A percentile compares a stretch with the other conserved stretches of the same genome.
Conservation (phyloP, 1,139 yeast genomes). For the Yamadazyma aaseri region DNA sequence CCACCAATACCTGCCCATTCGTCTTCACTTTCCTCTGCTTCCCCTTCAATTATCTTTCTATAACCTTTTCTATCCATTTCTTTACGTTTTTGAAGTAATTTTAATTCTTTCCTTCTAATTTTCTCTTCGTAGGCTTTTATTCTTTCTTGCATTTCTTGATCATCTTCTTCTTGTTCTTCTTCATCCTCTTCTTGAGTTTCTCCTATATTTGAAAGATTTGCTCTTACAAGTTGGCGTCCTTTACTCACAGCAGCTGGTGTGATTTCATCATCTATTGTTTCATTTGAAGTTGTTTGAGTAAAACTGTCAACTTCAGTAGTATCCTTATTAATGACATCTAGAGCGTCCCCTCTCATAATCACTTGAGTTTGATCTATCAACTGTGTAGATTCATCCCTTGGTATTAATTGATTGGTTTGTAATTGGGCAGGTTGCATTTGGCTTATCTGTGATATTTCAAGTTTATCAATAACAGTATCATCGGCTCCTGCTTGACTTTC, state of each 20-base stretch:
- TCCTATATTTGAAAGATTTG: conserved; percentile 15
- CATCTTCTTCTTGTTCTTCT: conserved; percentile 22
- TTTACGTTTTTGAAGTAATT: conserved; percentile 37
- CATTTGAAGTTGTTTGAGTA: conserved; percentile 1
- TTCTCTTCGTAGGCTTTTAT: conserved; percentile 39
- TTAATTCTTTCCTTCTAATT: conserved; percentile 39
- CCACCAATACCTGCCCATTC: conserved; percentile 95
- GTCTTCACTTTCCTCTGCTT: conserved; percentile 96
- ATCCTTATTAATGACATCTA: conserved; percentile 7
- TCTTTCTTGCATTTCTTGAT: conserved; percentile 27
- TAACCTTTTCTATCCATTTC: conserved; percentile 54
- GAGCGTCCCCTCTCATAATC: background rate
- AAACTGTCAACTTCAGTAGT: conserved; percentile 2
- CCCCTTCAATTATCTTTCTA: conserved; percentile 64
- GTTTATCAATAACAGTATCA: background rate
- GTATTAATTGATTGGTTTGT: background rate
- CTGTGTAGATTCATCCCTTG: conserved; percentile 1
- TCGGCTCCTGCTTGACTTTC: conserved; percentile 3
- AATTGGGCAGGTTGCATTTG: background rate
- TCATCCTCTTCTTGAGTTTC: conserved; percentile 25
- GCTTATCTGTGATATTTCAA: background rate
- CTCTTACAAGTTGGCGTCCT: conserved; percentile 23
- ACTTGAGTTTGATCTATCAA: background rate
- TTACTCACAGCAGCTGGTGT: conserved; percentile 25
- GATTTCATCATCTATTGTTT: conserved; percentile 19